Base-by-base conservation (phyloP, 164 flowering plant genomes). In the Tinospora cordifolia region DNA sequence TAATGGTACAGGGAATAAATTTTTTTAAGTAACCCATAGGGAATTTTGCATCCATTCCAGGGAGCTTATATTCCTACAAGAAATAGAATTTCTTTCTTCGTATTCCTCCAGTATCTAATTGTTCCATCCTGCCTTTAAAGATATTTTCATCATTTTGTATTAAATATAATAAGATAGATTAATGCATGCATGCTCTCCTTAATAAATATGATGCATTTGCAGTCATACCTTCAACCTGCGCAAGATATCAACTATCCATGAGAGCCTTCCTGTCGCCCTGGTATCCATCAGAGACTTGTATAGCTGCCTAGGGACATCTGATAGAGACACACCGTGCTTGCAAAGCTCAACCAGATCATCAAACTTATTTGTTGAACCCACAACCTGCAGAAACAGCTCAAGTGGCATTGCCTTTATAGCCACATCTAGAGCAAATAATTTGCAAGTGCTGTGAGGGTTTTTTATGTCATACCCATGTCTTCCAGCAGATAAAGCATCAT, bases 301-400 rank as follows among this genome's bases (percentile, higher is more conserved):
- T 68, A 87, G 87, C 63, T 83, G 77, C 67, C 65, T 46, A 65
- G 90, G 79, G 82, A 91, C 87, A 79, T 91, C 95, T 76, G 86
- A 83, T 30, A 94, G 97, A 74, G 84, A 66, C 79, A 89, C 70
- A 38, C 93, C 87, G 67, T 46, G 85, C 79, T 80, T 84, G 75
- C 94, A 90, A 81, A 81, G 87, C 76, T 86, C 90, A 74, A 86
- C 60, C 85, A 86, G 75, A 77, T 84, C 84, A 71, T 81, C 95
- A 78, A 82, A 77, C 47, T 78, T 87, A 22, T 77, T 70, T 62
- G 87, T 72, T 54, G 93, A 85, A 5, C 98, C 98, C 22, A 81
- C 91, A 69, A 91, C 89, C 78, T 92, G 96, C 71, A 88, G 76
- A 83, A 90, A 92, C 47, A 95, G 80, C 81, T 92, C 97, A 75